phyloP scores from a whole-genome alignment of 257 asterid genomes.

The Solanum sitiens region DNA sequence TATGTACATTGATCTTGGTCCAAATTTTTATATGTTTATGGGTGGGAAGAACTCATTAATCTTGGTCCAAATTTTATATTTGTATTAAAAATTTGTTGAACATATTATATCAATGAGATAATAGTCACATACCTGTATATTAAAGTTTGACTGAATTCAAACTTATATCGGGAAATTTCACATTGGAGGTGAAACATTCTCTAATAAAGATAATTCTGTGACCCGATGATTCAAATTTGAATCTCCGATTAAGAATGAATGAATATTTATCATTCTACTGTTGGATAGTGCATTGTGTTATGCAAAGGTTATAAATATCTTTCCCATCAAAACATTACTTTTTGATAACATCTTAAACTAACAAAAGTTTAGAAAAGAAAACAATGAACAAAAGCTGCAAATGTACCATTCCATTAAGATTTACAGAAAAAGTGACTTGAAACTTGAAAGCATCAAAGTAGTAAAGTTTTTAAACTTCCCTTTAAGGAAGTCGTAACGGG shows the following conservation, averaged over 20 bases:
- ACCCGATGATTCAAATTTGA: too few species aligned
- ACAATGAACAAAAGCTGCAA: not conserved
- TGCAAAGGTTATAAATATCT: not conserved
- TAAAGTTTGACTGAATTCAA: too few species aligned
- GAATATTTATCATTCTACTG: not conserved
- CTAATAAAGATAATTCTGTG: rapidly evolving
- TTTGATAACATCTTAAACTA: not conserved
- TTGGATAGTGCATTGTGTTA: not conserved
- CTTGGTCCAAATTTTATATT: too few species aligned
- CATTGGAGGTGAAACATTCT: too few species aligned
- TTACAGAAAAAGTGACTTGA: not conserved
- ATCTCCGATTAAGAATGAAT: too few species aligned
- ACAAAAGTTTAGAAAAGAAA: not conserved
- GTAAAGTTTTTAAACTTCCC: not conserved
- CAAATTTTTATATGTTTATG: too few species aligned
- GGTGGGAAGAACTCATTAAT: too few species aligned
- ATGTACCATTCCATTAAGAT: not conserved
- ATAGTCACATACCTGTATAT: too few species aligned
- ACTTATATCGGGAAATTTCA: rapidly evolving
- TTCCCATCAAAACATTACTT: not conserved
- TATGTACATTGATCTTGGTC: too few species aligned
- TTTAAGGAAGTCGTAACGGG: too few species aligned
- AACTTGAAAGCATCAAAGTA: not conserved
- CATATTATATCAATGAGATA: too few species aligned
- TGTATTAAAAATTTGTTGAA: too few species aligned